These are phyloP conservation scores for Penicillium janthinellum DNA, from an alignment of 2,329 filamentous ascomycete genomes.

Conservation along the genomic window DNA sequence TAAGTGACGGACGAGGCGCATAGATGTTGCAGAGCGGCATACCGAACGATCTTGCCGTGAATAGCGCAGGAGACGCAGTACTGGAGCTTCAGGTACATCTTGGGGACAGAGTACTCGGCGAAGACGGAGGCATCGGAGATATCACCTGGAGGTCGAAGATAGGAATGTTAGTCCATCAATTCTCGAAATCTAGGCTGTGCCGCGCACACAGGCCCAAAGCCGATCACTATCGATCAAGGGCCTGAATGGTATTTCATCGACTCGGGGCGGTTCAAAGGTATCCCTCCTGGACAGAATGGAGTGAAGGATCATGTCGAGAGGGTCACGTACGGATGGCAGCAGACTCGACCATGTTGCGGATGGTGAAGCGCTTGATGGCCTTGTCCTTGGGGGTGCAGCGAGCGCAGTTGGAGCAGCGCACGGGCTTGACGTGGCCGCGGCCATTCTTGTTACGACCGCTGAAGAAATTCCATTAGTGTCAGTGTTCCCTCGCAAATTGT, in stretches of 20 bases:
- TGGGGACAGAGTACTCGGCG: slow-evolving; percentile 98
- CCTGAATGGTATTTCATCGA: not conserved
- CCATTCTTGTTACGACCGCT: slow-evolving; percentile 99
- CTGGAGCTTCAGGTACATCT: slow-evolving; percentile 99
- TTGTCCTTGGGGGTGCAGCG: slow-evolving; percentile 98
- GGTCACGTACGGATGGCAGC: slow-evolving; percentile 92
- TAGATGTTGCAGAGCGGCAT: slow-evolving; percentile 53
- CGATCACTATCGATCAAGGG: not conserved
- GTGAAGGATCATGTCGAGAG: slow-evolving; percentile 53
- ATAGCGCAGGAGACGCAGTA: slow-evolving; percentile 99
- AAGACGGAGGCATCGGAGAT: slow-evolving; percentile 99
- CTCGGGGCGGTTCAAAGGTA: not conserved
- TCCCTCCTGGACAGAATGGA: slow-evolving; percentile 10
- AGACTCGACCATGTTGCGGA: slow-evolving; percentile 99
- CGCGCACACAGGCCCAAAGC: not conserved
- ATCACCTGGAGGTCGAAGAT: slow-evolving; percentile 70
- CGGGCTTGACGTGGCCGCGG: slow-evolving; percentile 99
- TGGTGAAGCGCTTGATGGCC: slow-evolving; percentile 99
- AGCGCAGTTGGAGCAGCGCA: slow-evolving; percentile 87
- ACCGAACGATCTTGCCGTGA: slow-evolving; percentile 99
- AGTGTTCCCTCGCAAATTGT: slow-evolving; percentile 18
- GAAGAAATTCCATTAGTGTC: slow-evolving; percentile 32
- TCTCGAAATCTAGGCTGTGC: not conserved
- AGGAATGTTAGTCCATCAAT: slow-evolving; percentile 5
- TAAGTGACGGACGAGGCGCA: not conserved